A percentile compares a stretch with the other conserved stretches of the same genome.
Evolutionary conservation across 345 rosid species (phyloP).

Genomic region (Triadica sebifera): DNA sequence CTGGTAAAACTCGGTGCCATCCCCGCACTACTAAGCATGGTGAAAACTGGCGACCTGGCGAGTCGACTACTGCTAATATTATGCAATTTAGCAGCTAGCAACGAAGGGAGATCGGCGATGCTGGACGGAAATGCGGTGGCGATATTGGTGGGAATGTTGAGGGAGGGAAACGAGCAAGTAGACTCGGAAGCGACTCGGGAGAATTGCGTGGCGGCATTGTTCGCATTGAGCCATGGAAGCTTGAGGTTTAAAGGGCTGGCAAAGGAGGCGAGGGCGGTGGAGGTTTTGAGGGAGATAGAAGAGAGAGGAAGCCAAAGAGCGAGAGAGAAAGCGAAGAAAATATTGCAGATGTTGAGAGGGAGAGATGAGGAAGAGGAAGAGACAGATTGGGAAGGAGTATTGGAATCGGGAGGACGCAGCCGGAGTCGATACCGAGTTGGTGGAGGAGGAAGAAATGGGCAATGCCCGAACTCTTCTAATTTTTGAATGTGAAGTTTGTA

Average conservation of each 20-base stretch:
- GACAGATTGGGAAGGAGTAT: constrained; percentile 9
- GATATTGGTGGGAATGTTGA: constrained; percentile 28
- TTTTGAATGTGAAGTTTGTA: constrained; percentile 36
- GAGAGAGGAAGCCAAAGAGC: constrained; percentile 27
- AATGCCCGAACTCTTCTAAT: constrained; percentile 43
- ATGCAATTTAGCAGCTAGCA: constrained; percentile 31
- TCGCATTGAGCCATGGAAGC: constrained; percentile 33
- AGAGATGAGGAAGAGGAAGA: constrained; percentile 19
- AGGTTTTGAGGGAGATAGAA: constrained; percentile 29
- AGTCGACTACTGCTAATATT: constrained; percentile 22
- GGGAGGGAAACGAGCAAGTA: constrained; percentile 6
- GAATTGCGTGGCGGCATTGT: constrained; percentile 32
- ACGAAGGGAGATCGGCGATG: constrained; percentile 38
- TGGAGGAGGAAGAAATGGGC: constrained; percentile 18
- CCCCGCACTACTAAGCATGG: constrained; percentile 18
- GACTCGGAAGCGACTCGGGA: constrained; percentile 19
- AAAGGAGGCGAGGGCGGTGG: constrained; percentile 28
- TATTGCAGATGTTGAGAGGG: constrained; percentile 31
- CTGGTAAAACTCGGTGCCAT: constrained; percentile 35
- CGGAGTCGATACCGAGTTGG: constrained; percentile 44
- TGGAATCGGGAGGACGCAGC: constrained; percentile 32
- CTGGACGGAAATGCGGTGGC: constrained; percentile 32
- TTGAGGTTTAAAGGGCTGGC: constrained; percentile 34
- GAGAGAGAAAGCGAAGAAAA: constrained; percentile 31
- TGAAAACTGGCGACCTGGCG: constrained; percentile 16